phyloP scores from a whole-genome alignment of 331 rosid genomes.

The Prunus yedoensis region DNA sequence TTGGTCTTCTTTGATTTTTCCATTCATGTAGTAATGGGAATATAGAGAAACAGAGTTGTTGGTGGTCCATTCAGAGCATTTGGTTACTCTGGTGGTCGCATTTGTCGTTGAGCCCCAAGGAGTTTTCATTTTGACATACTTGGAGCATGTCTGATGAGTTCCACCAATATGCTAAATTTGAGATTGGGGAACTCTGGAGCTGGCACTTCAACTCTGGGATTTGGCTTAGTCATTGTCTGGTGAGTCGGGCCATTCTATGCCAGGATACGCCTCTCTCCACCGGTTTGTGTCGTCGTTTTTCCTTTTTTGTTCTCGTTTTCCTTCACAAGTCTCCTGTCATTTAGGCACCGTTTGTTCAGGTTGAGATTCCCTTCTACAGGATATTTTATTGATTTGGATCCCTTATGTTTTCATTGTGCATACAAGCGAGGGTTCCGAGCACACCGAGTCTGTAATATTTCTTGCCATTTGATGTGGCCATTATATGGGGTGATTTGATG shows the following conservation, averaged over 20 bases:
- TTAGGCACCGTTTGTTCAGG: conserved; percentile 28
- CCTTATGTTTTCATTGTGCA: conserved; percentile 21
- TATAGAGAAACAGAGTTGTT: conserved; percentile 37
- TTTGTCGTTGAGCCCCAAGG: conserved; percentile 33
- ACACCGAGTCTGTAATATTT: conserved; percentile 34
- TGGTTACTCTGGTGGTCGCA: conserved; percentile 42
- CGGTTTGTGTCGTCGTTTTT: conserved; percentile 19
- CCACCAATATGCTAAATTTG: conserved; percentile 23
- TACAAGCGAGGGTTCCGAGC: conserved; percentile 33
- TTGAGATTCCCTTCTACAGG: conserved; percentile 22
- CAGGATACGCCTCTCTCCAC: conserved; percentile 35
- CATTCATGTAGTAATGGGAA: conserved; percentile 42
- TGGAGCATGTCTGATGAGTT: conserved; percentile 33
- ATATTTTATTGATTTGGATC: conserved; percentile 24
- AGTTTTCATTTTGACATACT: conserved; percentile 42
- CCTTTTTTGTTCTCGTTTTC: background rate
- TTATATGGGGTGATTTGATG: conserved; percentile 42
- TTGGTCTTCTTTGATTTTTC: conserved; percentile 38
- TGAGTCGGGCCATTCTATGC: conserved; percentile 44
- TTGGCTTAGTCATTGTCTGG: conserved; percentile 29
- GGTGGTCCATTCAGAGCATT: conserved; percentile 43
- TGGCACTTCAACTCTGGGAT: conserved; percentile 27
- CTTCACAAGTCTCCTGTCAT: background rate
- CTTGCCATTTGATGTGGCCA: conserved; percentile 43
- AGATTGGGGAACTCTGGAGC: conserved; percentile 35